phyloP scores from a whole-genome alignment of 345 rosid species.

The Eutrema heterophyllum region DNA sequence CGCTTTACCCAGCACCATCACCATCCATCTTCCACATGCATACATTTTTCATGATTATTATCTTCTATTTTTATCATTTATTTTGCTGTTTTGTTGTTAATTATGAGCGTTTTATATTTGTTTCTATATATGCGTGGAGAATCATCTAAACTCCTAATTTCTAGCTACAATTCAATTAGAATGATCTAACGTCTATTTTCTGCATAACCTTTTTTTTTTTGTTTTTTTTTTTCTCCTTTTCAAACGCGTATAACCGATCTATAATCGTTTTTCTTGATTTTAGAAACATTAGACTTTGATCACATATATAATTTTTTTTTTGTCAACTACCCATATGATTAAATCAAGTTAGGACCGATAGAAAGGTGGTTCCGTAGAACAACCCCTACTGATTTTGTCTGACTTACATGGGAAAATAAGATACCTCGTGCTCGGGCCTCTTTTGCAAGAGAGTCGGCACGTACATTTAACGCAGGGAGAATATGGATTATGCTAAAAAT shows the following conservation, averaged over 20 bases:
- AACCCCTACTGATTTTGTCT: no score
- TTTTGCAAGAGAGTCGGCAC: no score
- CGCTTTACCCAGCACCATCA: slow-evolving; percentile 38
- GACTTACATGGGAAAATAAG: no score
- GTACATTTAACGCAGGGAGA: no score
- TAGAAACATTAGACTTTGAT: slow-evolving; percentile 12
- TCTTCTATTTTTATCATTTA: neutral
- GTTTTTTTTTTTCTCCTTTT: neutral
- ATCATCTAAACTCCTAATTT: neutral
- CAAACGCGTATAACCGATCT: slow-evolving; percentile 12
- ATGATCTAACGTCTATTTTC: neutral
- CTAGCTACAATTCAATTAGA: neutral
- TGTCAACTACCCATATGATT: no score
- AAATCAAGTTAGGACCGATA: no score
- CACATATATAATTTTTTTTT: no score
- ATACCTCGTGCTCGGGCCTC: no score
- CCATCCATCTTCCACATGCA: slow-evolving; percentile 27
- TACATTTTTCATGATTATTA: slow-evolving; percentile 14
- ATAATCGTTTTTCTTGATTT: neutral
- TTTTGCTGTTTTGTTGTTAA: slow-evolving; percentile 9
- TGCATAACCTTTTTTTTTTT: neutral
- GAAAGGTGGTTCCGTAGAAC: no score
- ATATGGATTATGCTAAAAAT: no score
- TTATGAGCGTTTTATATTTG: neutral
- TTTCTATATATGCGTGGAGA: neutral